Conservation (phyloP, 768 basidiomycete genomes). For the Russula brevipes region DNA sequence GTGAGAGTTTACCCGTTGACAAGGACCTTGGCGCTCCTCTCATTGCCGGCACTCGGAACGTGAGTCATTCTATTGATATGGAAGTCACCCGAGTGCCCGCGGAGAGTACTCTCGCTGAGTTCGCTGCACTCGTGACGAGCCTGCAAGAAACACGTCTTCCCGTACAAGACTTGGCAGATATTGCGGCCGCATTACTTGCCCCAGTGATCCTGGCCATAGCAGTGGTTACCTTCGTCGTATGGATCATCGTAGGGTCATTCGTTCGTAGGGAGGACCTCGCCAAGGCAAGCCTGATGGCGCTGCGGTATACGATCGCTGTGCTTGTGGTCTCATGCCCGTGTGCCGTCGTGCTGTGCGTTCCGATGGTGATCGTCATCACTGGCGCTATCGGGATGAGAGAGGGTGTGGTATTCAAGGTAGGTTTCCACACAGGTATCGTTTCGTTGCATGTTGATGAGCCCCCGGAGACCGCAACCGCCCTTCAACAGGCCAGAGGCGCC, state of each 20-base stretch:
- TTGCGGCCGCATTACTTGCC: conserved; percentile 44
- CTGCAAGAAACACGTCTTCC: conserved; percentile 37
- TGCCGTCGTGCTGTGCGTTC: conserved; percentile 37
- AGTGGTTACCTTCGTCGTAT: conserved; percentile 35
- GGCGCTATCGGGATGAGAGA: conserved; percentile 32
- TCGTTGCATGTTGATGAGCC: not conserved
- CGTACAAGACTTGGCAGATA: conserved; percentile 47
- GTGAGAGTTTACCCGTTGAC: conserved; percentile 37
- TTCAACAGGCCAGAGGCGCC: conserved; percentile 31
- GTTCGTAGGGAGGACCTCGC: conserved; percentile 29
- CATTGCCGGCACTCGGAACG: conserved; percentile 39
- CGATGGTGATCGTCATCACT: conserved; percentile 35
- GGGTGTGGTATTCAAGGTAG: conserved; percentile 33
- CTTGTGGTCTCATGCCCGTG: conserved; percentile 54
- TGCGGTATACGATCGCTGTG: conserved; percentile 49
- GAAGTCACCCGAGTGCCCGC: conserved; percentile 35
- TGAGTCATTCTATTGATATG: conserved; percentile 34
- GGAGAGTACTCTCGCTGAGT: conserved; percentile 40
- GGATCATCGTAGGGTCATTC: conserved; percentile 34
- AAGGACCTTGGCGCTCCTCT: conserved; percentile 34
- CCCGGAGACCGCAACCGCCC: conserved; percentile 13
- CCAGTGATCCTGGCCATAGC: conserved; percentile 44
- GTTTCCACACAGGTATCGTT: not conserved
- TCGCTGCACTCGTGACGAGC: conserved; percentile 35
- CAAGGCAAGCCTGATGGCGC: conserved; percentile 33